A percentile compares a stretch with the other conserved stretches of the same genome.
These are phyloP conservation scores for Alternaria rosae DNA, from an alignment of 2,329 filamentous ascomycete genomes.

Conservation along the genomic window DNA sequence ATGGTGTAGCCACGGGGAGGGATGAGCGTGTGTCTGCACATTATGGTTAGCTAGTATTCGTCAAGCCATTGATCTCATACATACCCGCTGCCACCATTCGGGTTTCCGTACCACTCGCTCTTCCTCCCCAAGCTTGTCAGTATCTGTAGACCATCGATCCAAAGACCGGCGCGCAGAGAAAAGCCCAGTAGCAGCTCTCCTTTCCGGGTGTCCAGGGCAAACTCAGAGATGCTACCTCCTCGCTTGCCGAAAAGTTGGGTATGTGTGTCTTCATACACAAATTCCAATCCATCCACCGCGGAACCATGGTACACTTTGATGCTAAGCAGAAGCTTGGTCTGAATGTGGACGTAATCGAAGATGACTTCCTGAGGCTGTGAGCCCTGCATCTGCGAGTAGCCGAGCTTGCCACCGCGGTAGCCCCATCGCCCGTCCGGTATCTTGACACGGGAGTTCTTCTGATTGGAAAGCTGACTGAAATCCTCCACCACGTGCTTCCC, in stretches of 20 bases:
- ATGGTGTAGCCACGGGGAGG: constrained; percentile 89
- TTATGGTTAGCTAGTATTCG: constrained; percentile 27
- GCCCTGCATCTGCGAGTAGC: constrained; percentile 73
- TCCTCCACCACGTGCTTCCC: constrained; percentile 80
- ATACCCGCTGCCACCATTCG: constrained; percentile 80
- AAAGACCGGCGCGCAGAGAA: constrained; percentile 77
- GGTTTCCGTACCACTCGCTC: constrained; percentile 85
- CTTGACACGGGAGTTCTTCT: constrained; percentile 75
- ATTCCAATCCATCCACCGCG: constrained; percentile 86
- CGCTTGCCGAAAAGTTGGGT: constrained; percentile 86
- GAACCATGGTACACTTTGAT: constrained; percentile 79
- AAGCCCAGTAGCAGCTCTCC: constrained; percentile 92
- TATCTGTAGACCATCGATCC: constrained; percentile 89
- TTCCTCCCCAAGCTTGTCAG: constrained; percentile 87
- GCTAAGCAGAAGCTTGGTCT: constrained; percentile 75
- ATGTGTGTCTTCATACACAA: constrained; percentile 87
- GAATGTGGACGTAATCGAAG: constrained; percentile 68
- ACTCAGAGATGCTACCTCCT: constrained; percentile 74
- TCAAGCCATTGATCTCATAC: constrained; percentile 51
- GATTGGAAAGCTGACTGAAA: constrained; percentile 69
- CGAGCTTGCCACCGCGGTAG: constrained; percentile 78
- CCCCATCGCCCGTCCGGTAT: constrained; percentile 77
- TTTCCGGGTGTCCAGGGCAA: constrained; percentile 81
- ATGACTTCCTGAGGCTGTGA: constrained; percentile 75
- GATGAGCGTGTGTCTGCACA: constrained; percentile 78